Conservation (phyloP, 1,284 basidiomycete genomes). For the Fistulina hepatica region DNA sequence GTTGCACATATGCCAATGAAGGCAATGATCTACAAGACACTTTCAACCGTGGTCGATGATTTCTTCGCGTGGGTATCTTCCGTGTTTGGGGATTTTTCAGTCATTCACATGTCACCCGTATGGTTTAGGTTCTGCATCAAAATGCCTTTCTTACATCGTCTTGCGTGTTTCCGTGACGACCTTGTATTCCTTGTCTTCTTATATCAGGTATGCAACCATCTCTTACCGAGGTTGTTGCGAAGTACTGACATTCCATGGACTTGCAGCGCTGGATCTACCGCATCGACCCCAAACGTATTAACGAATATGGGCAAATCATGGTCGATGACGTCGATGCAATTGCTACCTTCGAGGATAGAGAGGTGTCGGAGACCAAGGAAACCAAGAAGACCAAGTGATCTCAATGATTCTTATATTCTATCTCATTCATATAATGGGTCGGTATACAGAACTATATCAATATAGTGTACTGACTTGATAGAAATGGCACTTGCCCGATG, state of each 20-base stretch:
- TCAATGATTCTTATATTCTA: background rate
- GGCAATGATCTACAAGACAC: slow-evolving; percentile 91
- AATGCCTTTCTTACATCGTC: slow-evolving; percentile 89
- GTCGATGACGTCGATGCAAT: slow-evolving; percentile 36
- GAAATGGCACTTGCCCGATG: too few species aligned
- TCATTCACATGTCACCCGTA: slow-evolving; percentile 10
- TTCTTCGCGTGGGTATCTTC: slow-evolving; percentile 64
- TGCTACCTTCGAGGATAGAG: slow-evolving; percentile 17
- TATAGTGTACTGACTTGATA: too few species aligned
- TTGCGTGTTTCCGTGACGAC: slow-evolving; percentile 88
- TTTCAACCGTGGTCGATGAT: slow-evolving; percentile 87
- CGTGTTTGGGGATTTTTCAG: slow-evolving; percentile 3
- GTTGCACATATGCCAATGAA: slow-evolving; percentile 95
- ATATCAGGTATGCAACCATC: slow-evolving; percentile 54
- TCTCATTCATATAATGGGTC: too few species aligned
- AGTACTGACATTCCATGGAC: slow-evolving; percentile 10
- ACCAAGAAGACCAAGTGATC: slow-evolving; percentile 29
- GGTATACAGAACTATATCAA: too few species aligned
- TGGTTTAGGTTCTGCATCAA: slow-evolving; percentile 74
- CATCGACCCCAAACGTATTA: slow-evolving; percentile 85
- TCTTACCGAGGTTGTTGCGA: slow-evolving; percentile 10
- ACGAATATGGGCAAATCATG: slow-evolving; percentile 90
- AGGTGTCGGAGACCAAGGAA: slow-evolving; percentile 38
- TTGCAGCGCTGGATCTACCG: slow-evolving; percentile 88
- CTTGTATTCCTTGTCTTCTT: slow-evolving; percentile 81